These are phyloP conservation scores for Panicum hallii DNA, from an alignment of 202 grass and related monocot species.

Conservation along the genomic window DNA sequence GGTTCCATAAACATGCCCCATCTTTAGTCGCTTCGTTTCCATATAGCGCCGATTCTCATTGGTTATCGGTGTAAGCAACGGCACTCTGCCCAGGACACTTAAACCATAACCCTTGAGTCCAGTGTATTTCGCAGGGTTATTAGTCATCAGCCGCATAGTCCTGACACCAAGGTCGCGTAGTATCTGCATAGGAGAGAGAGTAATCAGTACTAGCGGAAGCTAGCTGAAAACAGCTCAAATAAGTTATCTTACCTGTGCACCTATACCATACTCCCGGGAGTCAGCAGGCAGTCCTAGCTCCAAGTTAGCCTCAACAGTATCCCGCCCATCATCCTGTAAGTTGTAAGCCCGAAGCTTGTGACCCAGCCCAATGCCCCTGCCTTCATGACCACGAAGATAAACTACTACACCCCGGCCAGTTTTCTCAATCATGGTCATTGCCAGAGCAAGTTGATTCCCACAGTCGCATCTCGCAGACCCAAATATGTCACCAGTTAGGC, in stretches of 20 bases:
- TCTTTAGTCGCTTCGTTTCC: constrained; percentile 88
- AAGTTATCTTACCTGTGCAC: constrained; percentile 69
- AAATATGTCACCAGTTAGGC: constrained; percentile 97
- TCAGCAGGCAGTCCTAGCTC: constrained; percentile 90
- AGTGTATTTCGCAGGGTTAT: constrained; percentile 89
- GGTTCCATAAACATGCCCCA: constrained; percentile 77
- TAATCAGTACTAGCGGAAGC: constrained; percentile 23
- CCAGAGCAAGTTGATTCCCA: constrained; percentile 75
- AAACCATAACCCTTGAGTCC: constrained; percentile 93
- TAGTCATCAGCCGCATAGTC: constrained; percentile 91
- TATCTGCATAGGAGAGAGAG: constrained; percentile 58
- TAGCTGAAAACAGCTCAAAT: constrained; percentile 3
- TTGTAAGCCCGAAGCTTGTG: constrained; percentile 97
- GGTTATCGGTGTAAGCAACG: constrained; percentile 89
- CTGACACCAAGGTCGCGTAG: constrained; percentile 82
- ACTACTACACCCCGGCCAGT: constrained; percentile 81
- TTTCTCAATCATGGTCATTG: constrained; percentile 93
- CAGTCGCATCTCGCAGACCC: constrained; percentile 92
- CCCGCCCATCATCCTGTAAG: constrained; percentile 83
- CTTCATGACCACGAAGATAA: constrained; percentile 97
- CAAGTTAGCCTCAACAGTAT: constrained; percentile 97
- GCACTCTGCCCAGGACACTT: constrained; percentile 76
- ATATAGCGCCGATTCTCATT: constrained; percentile 87
- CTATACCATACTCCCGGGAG: constrained; percentile 92
- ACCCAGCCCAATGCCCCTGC: constrained; percentile 89